Evolutionary conservation across 257 asterid species (phyloP), one percentile per base, ranked within the genome.

Genomic region (Hygrophila difformis): DNA sequence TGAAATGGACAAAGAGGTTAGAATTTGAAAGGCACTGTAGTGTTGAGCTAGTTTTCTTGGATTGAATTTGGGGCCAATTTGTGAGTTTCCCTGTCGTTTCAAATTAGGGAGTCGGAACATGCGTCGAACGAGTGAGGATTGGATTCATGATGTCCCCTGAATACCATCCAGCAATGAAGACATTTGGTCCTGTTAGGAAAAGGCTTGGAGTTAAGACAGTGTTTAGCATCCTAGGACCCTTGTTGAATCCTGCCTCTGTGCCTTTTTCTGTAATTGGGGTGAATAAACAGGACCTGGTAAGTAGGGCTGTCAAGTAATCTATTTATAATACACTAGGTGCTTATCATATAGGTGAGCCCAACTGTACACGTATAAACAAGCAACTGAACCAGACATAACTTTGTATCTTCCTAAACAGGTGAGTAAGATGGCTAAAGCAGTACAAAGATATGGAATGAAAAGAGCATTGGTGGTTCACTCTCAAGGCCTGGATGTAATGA

Each of bases 401-500:
- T 33, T 44, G 48, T 35, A 18, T 24, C 6, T 52, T 12, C 12
- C 28, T 36, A 53, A 31, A n/a, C 47, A 81, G 93, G 93, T 81
- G 52, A 52, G 63, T 24, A 81, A 67, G 49, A 81, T 81, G 88
- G 93, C 84, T 0, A 72, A 67, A 18, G 82, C 88, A 33, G 71
- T 81, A 13, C 93, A 81, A 55, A 62, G 74, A 18, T 81, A 66
- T 41, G 93, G 93, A 63, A 77, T 77, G 93, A 65, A 68, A 57
- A 54, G 88, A 57, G 79, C 88, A 8, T 53, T 77, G 66, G 67
- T 81, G n/a, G 87, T 81, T 67, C 93, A 81, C 68, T 81, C 88
- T 2, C 78, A 77, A 56, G 88, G 93, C 33, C 71, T 81, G 52
- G 93, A 81, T 44, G 88, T 77, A 56, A 81, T 81, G 79, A 81